Conservation (phyloP, 306 rosid species). For the Prunus campanulata region DNA sequence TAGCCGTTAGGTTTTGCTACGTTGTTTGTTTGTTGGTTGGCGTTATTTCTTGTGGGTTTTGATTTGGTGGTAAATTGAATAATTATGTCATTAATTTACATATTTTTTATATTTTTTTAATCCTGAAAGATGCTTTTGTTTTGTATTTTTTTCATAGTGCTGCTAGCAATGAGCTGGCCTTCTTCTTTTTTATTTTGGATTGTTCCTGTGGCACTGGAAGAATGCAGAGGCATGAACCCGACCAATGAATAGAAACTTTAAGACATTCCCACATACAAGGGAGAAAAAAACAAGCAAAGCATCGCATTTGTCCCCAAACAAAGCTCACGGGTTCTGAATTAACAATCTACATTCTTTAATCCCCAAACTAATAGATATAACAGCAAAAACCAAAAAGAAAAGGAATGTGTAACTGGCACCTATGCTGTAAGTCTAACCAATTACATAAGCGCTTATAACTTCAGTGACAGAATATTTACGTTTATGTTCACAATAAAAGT, state of each 20-base stretch:
- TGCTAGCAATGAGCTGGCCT: not conserved
- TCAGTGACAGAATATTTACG: not conserved
- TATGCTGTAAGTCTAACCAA: not conserved
- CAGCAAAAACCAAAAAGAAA: not conserved
- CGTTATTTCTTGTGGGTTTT: not conserved
- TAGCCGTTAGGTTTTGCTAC: constrained; percentile 9
- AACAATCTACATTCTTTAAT: not conserved
- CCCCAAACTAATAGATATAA: not conserved
- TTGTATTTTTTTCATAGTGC: no score
- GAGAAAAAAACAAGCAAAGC: not conserved
- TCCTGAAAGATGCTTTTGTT: not conserved
- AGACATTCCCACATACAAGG: constrained; percentile 8
- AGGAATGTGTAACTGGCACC: not conserved
- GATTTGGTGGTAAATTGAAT: not conserved
- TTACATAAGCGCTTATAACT: not conserved
- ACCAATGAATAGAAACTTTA: not conserved
- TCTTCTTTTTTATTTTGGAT: not conserved
- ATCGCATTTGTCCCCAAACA: not conserved
- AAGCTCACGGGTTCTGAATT: not conserved
- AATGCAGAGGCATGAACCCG: not conserved
- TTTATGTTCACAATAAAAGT: not conserved
- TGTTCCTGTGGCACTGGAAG: constrained; percentile 1
- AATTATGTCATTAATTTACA: not conserved
- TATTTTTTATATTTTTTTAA: not conserved
- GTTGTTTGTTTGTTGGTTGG: constrained; percentile 5